Evolutionary conservation across 768 basidiomycete genomes (phyloP), one percentile per base, ranked within the genome.

Genomic region (Suillus discolor): DNA sequence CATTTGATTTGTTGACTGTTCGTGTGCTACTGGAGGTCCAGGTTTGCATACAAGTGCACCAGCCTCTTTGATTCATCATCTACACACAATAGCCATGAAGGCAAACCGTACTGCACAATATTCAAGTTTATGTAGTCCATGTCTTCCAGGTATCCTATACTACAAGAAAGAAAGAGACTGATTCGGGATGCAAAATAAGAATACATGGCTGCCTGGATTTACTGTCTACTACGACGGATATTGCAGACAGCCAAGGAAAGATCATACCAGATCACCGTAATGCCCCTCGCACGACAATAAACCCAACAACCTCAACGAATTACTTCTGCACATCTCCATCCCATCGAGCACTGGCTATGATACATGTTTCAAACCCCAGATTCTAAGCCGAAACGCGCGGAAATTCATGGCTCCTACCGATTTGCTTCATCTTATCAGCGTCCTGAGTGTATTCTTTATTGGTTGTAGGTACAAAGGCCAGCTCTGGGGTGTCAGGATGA

Each of bases 261-360:
- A 55, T 55, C 31, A 34, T 12, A 55, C 2, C 2, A 55, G 54
- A 55, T 55, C 11, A 12, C 54, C 18, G 3, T 12, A 9, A 55
- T 13, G 18, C 54, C 54, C 54, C 54, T 55, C 54, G 54, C 54
- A 55, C 54, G 11, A 55, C 54, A 55, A 55, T 9, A 55, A 34
- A 34, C 31, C 4, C 31, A 34, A 34, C 36, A 57, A 38, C 36
- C 36, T n/a, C n/a, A n/a, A n/a, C n/a, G n/a, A n/a, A 5, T 25
- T 38, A 23, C n/a, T 23, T 38, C n/a, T 13, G n/a, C n/a, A 16
- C 4, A 18, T 23, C 4, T 16, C 16, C 25, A 11, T 36, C 5
- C 12, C 54, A 20, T 34, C 57, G 57, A 11, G 12, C 31, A 8
- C 31, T 5, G 9, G 15, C n/a, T 8, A 23, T 8, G 1, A 25